phyloP scores from a whole-genome alignment of 257 asterid genomes.

The Penstemon barbatus region DNA sequence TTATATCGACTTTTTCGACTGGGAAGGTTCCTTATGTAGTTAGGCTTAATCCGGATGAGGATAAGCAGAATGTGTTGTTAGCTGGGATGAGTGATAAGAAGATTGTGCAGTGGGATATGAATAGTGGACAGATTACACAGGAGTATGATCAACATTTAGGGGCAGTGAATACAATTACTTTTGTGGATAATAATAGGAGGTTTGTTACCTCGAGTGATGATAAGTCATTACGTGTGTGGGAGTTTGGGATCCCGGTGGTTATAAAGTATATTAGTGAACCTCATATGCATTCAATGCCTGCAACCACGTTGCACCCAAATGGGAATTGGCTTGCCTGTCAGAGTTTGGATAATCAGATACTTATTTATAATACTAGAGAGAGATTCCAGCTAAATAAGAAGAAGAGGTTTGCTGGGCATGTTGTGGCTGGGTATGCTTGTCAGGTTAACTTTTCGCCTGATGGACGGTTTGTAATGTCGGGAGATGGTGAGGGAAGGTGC shows the following conservation, averaged over 20 bases:
- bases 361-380: constrained; percentile 94
- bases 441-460: constrained; percentile 95
- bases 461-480: constrained; percentile 94
- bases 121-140: constrained; percentile 90
- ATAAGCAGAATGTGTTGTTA: constrained; percentile 90
- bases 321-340: constrained; percentile 96
- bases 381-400: constrained; percentile 96
- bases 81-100: constrained; percentile 99
- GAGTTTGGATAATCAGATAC: constrained; percentile 96
- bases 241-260: constrained; percentile 96
- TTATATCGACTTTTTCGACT: constrained; percentile 84
- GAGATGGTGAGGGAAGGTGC: constrained; percentile 98
- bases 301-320: constrained; percentile 87
- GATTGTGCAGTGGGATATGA: constrained; percentile 99
- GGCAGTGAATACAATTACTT: constrained; percentile 94
- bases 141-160: constrained; percentile 99
- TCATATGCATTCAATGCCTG: constrained; percentile 99
- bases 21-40: constrained; percentile 94
- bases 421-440: constrained; percentile 95
- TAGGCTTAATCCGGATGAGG: constrained; percentile 91
- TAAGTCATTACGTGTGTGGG: constrained; percentile 99
- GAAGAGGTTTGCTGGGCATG: constrained; percentile 98
- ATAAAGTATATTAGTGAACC: constrained; percentile 98
- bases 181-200: constrained; percentile 94
- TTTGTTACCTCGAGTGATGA: constrained; percentile 98